Percentiles rank a stretch among this genome's conserved stretches.
Evolutionary conservation across 345 rosid species (phyloP).

Genomic region (Clausena lansium): DNA sequence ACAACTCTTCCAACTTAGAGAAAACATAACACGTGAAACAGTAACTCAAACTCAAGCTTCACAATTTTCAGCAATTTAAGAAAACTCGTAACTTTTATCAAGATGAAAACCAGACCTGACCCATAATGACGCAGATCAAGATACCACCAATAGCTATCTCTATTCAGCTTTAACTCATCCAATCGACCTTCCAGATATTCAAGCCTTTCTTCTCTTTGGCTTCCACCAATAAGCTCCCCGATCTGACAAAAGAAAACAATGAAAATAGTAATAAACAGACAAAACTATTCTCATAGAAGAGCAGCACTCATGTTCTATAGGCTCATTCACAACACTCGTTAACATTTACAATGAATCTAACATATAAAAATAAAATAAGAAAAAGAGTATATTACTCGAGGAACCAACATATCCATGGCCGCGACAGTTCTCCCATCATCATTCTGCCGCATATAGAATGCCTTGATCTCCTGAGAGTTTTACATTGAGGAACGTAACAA

Average conservation of each 20-base stretch:
- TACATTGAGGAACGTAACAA: constrained; percentile 13
- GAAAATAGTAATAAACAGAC: not conserved
- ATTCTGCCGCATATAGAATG: constrained; percentile 97
- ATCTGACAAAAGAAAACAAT: constrained; percentile 37
- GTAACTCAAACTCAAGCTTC: not conserved
- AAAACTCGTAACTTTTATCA: not conserved
- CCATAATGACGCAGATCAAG: constrained; percentile 94
- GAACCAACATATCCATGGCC: constrained; percentile 98
- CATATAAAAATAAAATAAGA: not conserved
- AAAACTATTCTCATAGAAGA: not conserved
- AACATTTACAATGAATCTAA: not conserved
- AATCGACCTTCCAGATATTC: constrained; percentile 78
- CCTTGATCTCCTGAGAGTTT: constrained; percentile 76
- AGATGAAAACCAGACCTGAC: constrained; percentile 59
- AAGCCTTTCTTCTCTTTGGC: constrained; percentile 97
- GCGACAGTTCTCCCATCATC: constrained; percentile 98
- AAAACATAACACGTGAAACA: not conserved
- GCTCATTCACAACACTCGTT: not conserved
- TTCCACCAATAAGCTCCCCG: constrained; percentile 98
- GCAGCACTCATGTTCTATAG: not conserved
- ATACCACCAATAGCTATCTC: constrained; percentile 96
- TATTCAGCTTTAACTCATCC: constrained; percentile 71
- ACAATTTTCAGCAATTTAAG: not conserved
- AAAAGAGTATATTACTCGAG: constrained; percentile 59
- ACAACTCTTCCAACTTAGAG: not conserved